Base-by-base conservation (phyloP, 164 flowering plant genomes). In the Annona cherimola region DNA sequence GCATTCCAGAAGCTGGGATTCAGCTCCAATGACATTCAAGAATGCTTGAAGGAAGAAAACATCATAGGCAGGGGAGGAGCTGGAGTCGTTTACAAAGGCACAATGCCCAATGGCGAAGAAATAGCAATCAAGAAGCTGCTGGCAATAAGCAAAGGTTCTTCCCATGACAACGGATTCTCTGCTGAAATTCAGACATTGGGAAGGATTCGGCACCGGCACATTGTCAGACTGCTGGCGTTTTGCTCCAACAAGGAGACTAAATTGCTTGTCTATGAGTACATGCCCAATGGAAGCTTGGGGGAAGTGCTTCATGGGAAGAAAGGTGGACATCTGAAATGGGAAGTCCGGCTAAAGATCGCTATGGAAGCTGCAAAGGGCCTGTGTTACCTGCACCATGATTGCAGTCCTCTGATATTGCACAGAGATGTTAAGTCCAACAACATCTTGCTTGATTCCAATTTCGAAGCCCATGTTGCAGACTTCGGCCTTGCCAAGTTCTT, bases 391-490 rank as follows among this genome's bases (percentile, higher is more conserved):
- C 96, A 91, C 84, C 96, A 91, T 74, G 96, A 91, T 60, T 91
- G 96, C 66, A 81, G 84, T 0, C 96, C 96, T 12, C 69, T 85
- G 65, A 86, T 91, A 8, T 67, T 90, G 61, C 96, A 91, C 73
- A 78, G 94, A 20, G 96, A 91, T 59, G 90, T 91, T 20, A 91
- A 91, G 73, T 89, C 94, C 7, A 91, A 89, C 73, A 91, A 91
- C 78, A 89, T 91, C 40, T 71, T 91, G 70, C 86, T 91, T 1
- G 76, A 85, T 71, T 79, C 92, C 4, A 80, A 86, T 11, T 84
- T 83, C 61, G 96, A 91, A 76, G 96, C 96, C 67, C 90, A 86
- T 78, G 89, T 91, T 0, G 96, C 96, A 0, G 93, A 91, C 78
- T 91, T 91, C 42, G 96, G 96, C 4, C 83, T 91, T 1, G 93